These are phyloP conservation scores for Fusarium incarnatum DNA, from an alignment of 2,329 filamentous ascomycete species.

Conservation along the genomic window DNA sequence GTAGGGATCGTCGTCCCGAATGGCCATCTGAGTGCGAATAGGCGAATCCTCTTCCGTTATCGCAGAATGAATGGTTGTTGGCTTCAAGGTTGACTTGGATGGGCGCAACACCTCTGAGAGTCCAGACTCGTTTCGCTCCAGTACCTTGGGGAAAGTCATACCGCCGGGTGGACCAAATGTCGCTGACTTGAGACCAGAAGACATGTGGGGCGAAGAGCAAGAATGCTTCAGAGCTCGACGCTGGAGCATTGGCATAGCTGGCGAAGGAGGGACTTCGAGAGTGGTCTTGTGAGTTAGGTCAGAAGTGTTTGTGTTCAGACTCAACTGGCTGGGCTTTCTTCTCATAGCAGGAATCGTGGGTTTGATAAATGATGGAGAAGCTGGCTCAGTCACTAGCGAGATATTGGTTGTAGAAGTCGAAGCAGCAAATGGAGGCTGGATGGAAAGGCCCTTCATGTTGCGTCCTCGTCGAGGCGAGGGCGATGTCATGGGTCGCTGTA, in stretches of 20 bases:
- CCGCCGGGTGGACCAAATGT: slow-evolving; percentile 71
- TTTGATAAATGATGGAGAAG: slow-evolving; percentile 83
- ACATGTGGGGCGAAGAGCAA: slow-evolving; percentile 74
- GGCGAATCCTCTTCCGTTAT: slow-evolving; percentile 69
- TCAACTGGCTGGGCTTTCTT: slow-evolving; percentile 81
- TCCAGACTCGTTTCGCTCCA: slow-evolving; percentile 70
- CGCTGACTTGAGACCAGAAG: slow-evolving; percentile 68
- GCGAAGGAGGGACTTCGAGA: slow-evolving; percentile 67
- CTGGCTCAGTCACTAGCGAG: slow-evolving; percentile 71
- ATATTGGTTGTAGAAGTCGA: slow-evolving; percentile 60
- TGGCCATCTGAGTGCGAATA: slow-evolving; percentile 72
- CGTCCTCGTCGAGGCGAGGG: slow-evolving; percentile 78
- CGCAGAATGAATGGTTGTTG: slow-evolving; percentile 54
- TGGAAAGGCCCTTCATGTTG: slow-evolving; percentile 86
- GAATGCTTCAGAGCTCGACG: slow-evolving; percentile 74
- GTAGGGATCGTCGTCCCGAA: slow-evolving; percentile 66
- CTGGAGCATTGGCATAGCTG: slow-evolving; percentile 69
- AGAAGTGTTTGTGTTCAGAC: slow-evolving; percentile 77
- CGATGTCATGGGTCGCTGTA: slow-evolving; percentile 72
- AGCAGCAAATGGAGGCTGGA: slow-evolving; percentile 70
- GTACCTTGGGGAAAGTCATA: slow-evolving; percentile 71
- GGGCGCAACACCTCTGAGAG: slow-evolving; percentile 69
- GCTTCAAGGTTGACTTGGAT: slow-evolving; percentile 56
- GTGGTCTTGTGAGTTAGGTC: slow-evolving; percentile 63
- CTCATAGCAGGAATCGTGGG: slow-evolving; percentile 77